Percentiles rank a stretch among this genome's conserved stretches.
Conservation (phyloP, 306 rosid genomes). For the Heteromeles arbutifolia region DNA sequence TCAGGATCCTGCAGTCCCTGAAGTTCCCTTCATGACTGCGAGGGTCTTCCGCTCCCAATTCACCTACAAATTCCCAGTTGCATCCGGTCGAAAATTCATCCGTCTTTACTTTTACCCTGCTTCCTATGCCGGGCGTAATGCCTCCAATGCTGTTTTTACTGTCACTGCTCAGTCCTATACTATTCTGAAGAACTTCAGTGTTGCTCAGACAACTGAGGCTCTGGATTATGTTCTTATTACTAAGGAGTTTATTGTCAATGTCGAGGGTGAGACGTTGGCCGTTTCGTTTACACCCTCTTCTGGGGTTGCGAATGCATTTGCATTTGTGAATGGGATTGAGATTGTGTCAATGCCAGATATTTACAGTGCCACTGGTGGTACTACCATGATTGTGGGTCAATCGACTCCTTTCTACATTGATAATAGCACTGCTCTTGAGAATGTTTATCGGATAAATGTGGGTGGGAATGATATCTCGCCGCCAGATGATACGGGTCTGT, state of each 20-base stretch:
- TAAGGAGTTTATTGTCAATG: conserved; percentile 59
- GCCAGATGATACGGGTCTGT: conserved; percentile 67
- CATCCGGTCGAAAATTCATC: conserved; percentile 62
- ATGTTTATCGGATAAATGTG: conserved; percentile 63
- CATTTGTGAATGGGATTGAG: conserved; percentile 95
- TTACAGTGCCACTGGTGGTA: conserved; percentile 39
- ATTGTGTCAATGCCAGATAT: conserved; percentile 80
- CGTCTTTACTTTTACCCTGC: conserved; percentile 69
- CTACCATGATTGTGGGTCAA: conserved; percentile 44
- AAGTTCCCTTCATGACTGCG: conserved; percentile 64
- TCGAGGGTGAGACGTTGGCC: conserved; percentile 49
- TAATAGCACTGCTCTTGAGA: conserved; percentile 65
- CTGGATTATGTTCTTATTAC: conserved; percentile 49
- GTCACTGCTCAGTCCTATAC: conserved; percentile 51
- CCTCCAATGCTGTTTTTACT: conserved; percentile 49
- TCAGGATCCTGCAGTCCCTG: conserved; percentile 68
- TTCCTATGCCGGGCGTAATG: conserved; percentile 49
- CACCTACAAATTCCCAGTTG: conserved; percentile 74
- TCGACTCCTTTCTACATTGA: conserved; percentile 20
- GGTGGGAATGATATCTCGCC: conserved; percentile 89
- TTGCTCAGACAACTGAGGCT: conserved; percentile 48
- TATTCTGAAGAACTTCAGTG: conserved; percentile 69
- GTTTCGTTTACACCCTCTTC: conserved; percentile 66
- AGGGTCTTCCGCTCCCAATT: conserved; percentile 44
- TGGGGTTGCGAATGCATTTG: conserved; percentile 47